Base-by-base conservation (phyloP, 2,329 filamentous ascomycete species). In the Colletotrichum eremochloae region DNA sequence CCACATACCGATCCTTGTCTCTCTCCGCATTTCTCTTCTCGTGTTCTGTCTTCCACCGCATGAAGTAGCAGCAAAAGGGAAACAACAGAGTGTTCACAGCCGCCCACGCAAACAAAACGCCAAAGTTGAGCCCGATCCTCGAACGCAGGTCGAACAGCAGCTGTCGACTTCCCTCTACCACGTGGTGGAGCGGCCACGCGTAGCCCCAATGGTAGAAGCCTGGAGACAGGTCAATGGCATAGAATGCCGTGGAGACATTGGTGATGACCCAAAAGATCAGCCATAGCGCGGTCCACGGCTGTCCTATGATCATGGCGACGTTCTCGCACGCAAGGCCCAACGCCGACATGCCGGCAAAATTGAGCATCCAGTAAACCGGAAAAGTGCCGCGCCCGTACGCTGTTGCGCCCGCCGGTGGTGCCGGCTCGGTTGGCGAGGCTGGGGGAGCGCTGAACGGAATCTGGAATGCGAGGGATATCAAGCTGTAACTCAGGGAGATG, bases 181-280 rank as follows among this genome's bases (percentile, higher is more conserved):
- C 84, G 50, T 89, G 86, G 78, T 91, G 88, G 67, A 92, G 79
- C 11, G 90, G 90, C 88, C 89, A 90, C 0, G 86, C 90, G 76
- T 90, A 90, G 0, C 89, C 89, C 88, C 88, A 92, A 2, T 80
- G 77, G 77, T 89, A 93, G 76, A 92, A 92, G 0, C 79, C 81
- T 0, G 88, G 87, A 2, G 87, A 86, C 33, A 92, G 81, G 36
- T 89, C 87, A 55, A 92, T 81, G 5, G 87, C 81, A 77, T 92
- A 89, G 75, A 92, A 91, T 0, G 84, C 81, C 0, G 89, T 91
- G 0, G 85, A 82, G 0, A 92, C 89, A 75, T 93, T 93, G 8
- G 88, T 87, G 68, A 92, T 90, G 53, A 92, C 89, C 90, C 89
- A 91, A 76, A 91, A 92, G 68, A 92, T 91, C 2, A 93, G 80